These are phyloP conservation scores for Boletus coccyginus DNA, from an alignment of 768 basidiomycete species.

Conservation along the genomic window DNA sequence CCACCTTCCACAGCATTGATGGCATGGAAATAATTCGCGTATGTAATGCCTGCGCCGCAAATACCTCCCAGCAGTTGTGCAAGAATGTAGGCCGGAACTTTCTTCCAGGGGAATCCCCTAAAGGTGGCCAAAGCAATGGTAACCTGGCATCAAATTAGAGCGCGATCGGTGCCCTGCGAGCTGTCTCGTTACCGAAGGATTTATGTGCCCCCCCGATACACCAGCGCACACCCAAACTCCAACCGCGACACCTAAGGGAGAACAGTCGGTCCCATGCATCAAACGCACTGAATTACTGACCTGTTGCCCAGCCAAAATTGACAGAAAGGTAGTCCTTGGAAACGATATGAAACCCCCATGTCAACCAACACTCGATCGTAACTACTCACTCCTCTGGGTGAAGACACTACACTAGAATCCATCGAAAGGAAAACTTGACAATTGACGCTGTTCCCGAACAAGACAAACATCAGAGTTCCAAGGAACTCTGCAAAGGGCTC, in stretches of 20 bases:
- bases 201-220: conserved; percentile 67
- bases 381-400: conserved; percentile 48
- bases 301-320: conserved; percentile 24
- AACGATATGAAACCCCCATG: background rate
- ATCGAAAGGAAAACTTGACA: conserved; percentile 51
- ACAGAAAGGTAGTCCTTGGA: conserved; percentile 16
- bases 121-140: conserved; percentile 64
- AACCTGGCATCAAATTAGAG: conserved; percentile 35
- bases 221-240: conserved; percentile 65
- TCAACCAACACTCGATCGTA: background rate
- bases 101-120: conserved; percentile 72
- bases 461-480: conserved; percentile 50
- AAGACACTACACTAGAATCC: conserved; percentile 39
- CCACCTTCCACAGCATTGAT: conserved; percentile 59
- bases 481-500: conserved; percentile 64
- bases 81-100: conserved; percentile 65
- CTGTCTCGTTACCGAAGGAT: conserved; percentile 50
- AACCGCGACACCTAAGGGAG: conserved; percentile 42
- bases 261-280: background rate
- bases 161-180: background rate
- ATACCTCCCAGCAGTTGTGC: conserved; percentile 58
- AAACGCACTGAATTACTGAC: background rate
- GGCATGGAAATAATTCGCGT: conserved; percentile 60
- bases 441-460: conserved; percentile 53
- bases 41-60: conserved; percentile 49